Evolutionary conservation across 441 rosid species (phyloP).

Genomic region (Corymbia calophylla): DNA sequence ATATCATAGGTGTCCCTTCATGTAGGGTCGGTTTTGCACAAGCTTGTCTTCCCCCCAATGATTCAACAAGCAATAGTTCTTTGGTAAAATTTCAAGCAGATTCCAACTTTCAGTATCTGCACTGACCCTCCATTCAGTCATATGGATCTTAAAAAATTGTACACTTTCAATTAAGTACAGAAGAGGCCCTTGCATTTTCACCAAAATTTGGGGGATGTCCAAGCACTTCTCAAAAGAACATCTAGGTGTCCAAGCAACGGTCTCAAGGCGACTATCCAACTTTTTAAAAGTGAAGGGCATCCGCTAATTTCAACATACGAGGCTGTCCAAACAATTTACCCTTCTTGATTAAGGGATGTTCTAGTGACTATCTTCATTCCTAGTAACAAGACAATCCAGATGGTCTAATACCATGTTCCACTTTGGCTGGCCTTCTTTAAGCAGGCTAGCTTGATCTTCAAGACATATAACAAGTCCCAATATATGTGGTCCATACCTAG

Average conservation of each 20-base stretch:
- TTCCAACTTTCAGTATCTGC: neutral
- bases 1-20: neutral
- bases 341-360: neutral
- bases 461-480: neutral
- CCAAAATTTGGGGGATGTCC: neutral
- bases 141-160: neutral
- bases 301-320: neutral
- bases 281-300: neutral
- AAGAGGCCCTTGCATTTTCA: neutral
- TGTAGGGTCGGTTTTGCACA: neutral
- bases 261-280: neutral
- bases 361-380: neutral
- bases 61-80: neutral
- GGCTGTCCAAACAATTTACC: neutral
- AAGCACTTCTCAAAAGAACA: neutral
- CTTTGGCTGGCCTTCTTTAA: neutral
- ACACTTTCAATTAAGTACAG: neutral
- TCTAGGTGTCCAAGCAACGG: neutral
- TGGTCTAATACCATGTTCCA: neutral
- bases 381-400: neutral
- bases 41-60: neutral
- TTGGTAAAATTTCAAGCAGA: neutral
- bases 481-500: neutral
- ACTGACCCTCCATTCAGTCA: neutral
- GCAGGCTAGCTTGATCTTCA: neutral